Conservation (phyloP, 139 green algal genomes). For the Chlorella sp. region DNA sequence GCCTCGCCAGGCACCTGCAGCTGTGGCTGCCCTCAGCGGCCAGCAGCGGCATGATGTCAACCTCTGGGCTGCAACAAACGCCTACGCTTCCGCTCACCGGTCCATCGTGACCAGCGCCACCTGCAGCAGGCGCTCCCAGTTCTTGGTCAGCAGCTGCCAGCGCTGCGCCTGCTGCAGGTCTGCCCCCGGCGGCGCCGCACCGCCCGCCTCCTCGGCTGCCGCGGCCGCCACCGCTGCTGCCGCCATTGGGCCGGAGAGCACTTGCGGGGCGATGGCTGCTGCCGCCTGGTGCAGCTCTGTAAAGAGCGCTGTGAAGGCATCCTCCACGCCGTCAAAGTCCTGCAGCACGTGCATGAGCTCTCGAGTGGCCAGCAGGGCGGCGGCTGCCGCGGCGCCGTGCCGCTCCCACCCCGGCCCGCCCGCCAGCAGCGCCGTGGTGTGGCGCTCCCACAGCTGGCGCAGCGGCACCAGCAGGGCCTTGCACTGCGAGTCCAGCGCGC, state of each 20-base stretch:
- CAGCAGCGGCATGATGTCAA: too few relatives aligned
- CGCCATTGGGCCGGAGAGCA: conserved; percentile 16
- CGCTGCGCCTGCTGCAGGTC: background rate
- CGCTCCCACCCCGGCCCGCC: conserved; percentile 47
- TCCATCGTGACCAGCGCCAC: conserved; percentile 50
- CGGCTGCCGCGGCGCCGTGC: conserved; percentile 55
- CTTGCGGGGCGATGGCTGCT: background rate
- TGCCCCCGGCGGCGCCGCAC: background rate
- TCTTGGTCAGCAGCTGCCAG: conserved; percentile 32
- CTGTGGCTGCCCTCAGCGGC: too few relatives aligned
- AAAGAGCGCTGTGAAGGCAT: background rate
- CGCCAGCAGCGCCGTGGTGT: conserved; percentile 25
- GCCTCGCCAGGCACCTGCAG: too few relatives aligned
- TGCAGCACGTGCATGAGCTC: conserved; percentile 64
- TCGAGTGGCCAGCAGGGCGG: conserved; percentile 46
- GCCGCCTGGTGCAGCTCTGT: background rate
- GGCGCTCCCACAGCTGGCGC: conserved; percentile 51
- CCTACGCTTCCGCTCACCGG: too few relatives aligned
- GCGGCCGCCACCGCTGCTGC: too few relatives aligned
- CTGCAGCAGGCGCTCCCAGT: conserved; percentile 56
- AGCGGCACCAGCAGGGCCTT: conserved; percentile 56
- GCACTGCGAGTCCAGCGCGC: conserved; percentile 31
- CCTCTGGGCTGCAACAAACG: too few relatives aligned
- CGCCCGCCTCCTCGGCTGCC: background rate
- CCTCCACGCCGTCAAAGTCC: conserved; percentile 20